Evolutionary conservation across 169 alveolate species (phyloP).

Genomic region (Plasmodium gaboni): DNA sequence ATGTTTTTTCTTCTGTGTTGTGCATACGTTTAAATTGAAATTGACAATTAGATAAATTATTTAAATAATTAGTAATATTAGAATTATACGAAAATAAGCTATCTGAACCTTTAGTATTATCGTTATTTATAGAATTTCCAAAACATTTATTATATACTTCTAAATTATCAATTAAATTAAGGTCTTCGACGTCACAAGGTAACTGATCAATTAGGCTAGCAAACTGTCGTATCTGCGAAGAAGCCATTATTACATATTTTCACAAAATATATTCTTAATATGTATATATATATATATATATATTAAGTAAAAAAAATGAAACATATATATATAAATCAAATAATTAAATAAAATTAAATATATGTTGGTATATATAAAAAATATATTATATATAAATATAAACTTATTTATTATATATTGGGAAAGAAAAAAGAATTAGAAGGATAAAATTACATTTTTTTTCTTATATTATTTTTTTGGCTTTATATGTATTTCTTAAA

Average conservation of each 20-base stretch:
- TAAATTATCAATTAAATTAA: slow-evolving; percentile 58
- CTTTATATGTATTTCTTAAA: no score
- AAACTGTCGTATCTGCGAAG: slow-evolving; percentile 75
- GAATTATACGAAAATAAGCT: slow-evolving; percentile 27
- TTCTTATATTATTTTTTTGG: no score
- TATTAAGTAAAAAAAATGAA: background rate
- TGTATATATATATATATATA: background rate
- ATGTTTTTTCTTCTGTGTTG: slow-evolving; percentile 14
- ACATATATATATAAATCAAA: no score
- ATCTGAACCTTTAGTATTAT: slow-evolving; percentile 20
- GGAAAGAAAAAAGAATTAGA: no score
- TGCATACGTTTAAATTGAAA: slow-evolving; percentile 6
- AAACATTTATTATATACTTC: slow-evolving; percentile 47
- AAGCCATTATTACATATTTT: slow-evolving; percentile 71
- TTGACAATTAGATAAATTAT: slow-evolving; percentile 34
- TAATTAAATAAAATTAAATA: no score
- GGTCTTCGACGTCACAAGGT: slow-evolving; percentile 74
- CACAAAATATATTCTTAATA: slow-evolving; percentile 4
- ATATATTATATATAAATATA: no score
- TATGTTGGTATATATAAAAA: no score
- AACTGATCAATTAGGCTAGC: slow-evolving; percentile 72
- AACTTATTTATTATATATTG: no score
- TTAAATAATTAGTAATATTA: slow-evolving; percentile 44
- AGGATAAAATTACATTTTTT: no score
- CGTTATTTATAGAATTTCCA: slow-evolving; percentile 22